Conservation (phyloP, 129 eudicot species). For the Cynara cardunculus region DNA sequence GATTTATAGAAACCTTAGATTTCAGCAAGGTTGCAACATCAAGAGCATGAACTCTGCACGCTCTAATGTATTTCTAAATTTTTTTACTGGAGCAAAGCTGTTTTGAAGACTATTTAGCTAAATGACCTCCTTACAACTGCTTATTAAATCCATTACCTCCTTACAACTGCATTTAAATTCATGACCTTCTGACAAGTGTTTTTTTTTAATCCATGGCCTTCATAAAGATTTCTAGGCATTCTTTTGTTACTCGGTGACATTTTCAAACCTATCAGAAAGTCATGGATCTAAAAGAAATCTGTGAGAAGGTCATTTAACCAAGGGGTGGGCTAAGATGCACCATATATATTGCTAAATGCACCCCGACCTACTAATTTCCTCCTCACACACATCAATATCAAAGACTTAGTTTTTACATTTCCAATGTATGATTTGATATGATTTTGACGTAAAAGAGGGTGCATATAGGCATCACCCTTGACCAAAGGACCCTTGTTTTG, state of each 20-base stretch:
- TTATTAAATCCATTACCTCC: not conserved
- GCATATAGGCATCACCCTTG: not conserved
- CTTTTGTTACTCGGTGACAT: not conserved
- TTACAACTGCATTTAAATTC: too few relatives aligned
- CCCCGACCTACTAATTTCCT: not conserved
- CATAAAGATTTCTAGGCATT: not conserved
- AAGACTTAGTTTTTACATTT: not conserved
- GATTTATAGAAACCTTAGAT: constrained; percentile 15
- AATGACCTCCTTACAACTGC: not conserved
- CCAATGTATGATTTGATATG: not conserved
- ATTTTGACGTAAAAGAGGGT: not conserved
- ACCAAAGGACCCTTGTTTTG: too few relatives aligned
- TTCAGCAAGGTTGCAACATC: too few relatives aligned
- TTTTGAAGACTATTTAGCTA: not conserved
- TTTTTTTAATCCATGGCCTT: too few relatives aligned
- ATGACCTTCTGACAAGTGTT: not conserved
- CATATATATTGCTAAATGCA: not conserved
- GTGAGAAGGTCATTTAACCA: not conserved
- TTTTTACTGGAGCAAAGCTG: not conserved
- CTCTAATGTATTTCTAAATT: too few relatives aligned
- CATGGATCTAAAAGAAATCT: not conserved
- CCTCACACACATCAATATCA: not conserved
- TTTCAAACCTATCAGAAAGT: not conserved
- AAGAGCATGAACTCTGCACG: too few relatives aligned
- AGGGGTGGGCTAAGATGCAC: not conserved